Evolutionary conservation across 306 rosid species (phyloP), one percentile per base, ranked within the genome.

Genomic region (Phaseolus lunatus): DNA sequence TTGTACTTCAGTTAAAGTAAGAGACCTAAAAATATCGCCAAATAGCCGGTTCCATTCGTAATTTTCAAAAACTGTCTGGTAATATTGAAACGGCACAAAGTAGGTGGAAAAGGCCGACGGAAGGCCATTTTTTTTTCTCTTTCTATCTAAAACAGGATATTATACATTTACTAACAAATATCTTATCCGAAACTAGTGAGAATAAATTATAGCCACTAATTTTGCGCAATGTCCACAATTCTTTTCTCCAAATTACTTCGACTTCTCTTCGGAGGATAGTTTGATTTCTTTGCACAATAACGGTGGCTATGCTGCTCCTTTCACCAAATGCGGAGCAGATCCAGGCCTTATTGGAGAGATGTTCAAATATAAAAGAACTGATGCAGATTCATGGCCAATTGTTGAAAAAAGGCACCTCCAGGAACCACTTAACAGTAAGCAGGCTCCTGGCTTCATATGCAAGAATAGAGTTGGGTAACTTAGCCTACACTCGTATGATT

Each of bases 331-430:
- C 19, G 53, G 80, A 75, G 64, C 78, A 83, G 47, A 71, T 78
- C 27, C 78, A 69, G 80, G 74, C 69, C 67, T 81, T 89, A 84
- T 82, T 91, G 9, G 90, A 86, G 67, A 84, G 82, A 70, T 91
- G 97, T 78, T 86, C 89, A 69, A 86, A 77, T 81, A 80, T 89
- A 80, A 78, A 67, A 81, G 87, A 89, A 74, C 45, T 89, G 26
- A 86, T 84, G 81, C 92, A 89, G 79, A 80, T 89, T 61, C 94
- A 91, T 70, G 91, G 91, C 79, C 87, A 75, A 70, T 63, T 89
- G 86, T 75, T 83, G 68, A 91, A 86, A 82, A 83, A 76, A 2
- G 86, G 85, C 18, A 85, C 61, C 45, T 24, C 61, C 20, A 52
- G 33, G 56, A 77, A 76, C 20, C 62, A 77, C 29, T 67, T 78